Conservation (phyloP, 306 rosid species). For the Dryas alaskensis region DNA sequence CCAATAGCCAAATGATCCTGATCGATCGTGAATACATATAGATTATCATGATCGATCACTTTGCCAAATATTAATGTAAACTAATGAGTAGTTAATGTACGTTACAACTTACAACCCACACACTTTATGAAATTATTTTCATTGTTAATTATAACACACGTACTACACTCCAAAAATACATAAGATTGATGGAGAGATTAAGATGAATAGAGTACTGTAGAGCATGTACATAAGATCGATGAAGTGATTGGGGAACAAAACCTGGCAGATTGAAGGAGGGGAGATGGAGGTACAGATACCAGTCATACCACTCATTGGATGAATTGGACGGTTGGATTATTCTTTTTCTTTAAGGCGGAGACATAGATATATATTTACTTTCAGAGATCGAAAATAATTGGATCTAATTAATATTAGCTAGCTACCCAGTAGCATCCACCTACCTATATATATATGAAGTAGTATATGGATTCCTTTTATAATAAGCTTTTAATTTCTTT, state of each 20-base stretch:
- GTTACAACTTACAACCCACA: too few species aligned
- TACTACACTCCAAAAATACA: too few species aligned
- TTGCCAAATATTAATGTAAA: too few species aligned
- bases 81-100: too few species aligned
- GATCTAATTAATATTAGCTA: not conserved
- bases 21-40: too few species aligned
- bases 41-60: too few species aligned
- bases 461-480: not conserved
- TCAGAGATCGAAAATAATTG: not conserved
- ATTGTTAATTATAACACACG: too few species aligned
- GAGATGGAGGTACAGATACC: not conserved
- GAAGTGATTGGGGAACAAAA: constrained; percentile 11
- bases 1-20: too few species aligned
- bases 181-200: too few species aligned
- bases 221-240: not conserved
- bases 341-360: not conserved
- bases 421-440: not conserved
- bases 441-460: not conserved
- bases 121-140: too few species aligned
- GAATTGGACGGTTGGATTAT: constrained; percentile 30
- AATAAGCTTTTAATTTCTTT: not conserved
- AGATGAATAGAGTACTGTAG: not conserved
- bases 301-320: constrained; percentile 22
- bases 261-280: constrained; percentile 17
- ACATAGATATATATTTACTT: not conserved